A percentile compares a stretch with the other conserved stretches of the same genome.
These are phyloP conservation scores for Mentha longifolia DNA, from an alignment of 257 asterid species.

Conservation along the genomic window DNA sequence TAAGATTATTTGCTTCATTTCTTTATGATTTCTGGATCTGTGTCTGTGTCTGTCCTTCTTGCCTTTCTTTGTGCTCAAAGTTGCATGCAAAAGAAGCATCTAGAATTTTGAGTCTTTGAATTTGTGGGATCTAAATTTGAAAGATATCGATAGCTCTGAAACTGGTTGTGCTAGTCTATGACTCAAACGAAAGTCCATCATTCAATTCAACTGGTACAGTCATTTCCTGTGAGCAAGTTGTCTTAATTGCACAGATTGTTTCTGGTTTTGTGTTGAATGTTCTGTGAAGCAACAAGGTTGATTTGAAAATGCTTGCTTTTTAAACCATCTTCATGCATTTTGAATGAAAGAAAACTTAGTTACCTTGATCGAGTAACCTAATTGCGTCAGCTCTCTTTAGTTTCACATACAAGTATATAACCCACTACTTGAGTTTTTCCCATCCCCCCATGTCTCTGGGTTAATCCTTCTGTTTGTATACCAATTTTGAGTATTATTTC, in stretches of 20 bases:
- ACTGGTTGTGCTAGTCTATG: background rate
- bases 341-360: background rate
- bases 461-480: too few species aligned
- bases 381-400: too few species aligned
- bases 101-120: conserved; percentile 2
- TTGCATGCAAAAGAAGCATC: background rate
- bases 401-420: too few species aligned
- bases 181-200: too few species aligned
- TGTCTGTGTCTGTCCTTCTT: background rate
- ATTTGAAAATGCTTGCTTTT: background rate
- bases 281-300: too few species aligned
- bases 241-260: background rate
- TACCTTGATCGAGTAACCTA: background rate
- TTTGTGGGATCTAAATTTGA: background rate
- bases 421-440: too few species aligned
- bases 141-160: background rate
- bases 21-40: conserved; percentile 4
- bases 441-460: background rate
- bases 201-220: background rate
- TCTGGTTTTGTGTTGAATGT: background rate
- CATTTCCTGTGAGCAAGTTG: background rate
- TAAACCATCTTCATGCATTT: background rate
- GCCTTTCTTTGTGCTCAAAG: background rate
- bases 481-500: too few species aligned
- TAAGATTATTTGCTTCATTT: background rate